Base-by-base conservation (phyloP, 495 filamentous ascomycete genomes). In the Podospora didyma region DNA sequence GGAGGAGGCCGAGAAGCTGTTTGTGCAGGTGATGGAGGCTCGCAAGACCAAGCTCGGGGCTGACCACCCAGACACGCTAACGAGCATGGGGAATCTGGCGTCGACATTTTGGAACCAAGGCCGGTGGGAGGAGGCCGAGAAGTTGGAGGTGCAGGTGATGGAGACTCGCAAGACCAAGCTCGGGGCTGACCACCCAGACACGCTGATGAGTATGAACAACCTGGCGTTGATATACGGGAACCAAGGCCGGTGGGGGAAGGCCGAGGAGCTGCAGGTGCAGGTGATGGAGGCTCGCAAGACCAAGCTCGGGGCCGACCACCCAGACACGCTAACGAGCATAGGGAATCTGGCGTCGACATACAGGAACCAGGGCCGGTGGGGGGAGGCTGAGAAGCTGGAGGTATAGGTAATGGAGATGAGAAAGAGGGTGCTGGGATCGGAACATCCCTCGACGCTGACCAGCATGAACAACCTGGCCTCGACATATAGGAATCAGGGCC, bases 401-500 rank as follows among this genome's bases (percentile, higher is more conserved):
- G 12, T 20, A 19, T 19, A 42, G 34, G 31, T 22, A 5, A 23
- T 42, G 17, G 49, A 42, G 28, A 24, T 17, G 4, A 21, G 21
- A 2, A 22, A 44, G 34, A 41, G 5, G 21, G 14, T 12, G 50
- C 52, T 75, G 5, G 70, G 75, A 0, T n/a, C 49, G 7, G 63
- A 73, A 45, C 67, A 77, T 69, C 19, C 35, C 1, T 22, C 65
- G 67, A 75, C 69, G 16, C 51, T 77, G 41, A 64, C 42, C 2
- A 64, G 47, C 20, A 75, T 77, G 62, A 39, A 16, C 26, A 74
- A 74, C 49, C 65, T 78, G 0, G 69, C 69, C 14, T 37, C 14
- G 7, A 37, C 34, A 7, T 53, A n/a, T 7, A 41, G 26, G 26
- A 42, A n/a, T 31, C 56, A 58, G 23, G 56, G 42, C 19, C 42